These are phyloP conservation scores for Metroxylon sagu DNA, from an alignment of 176 grass and related monocot genomes.

Conservation along the genomic window DNA sequence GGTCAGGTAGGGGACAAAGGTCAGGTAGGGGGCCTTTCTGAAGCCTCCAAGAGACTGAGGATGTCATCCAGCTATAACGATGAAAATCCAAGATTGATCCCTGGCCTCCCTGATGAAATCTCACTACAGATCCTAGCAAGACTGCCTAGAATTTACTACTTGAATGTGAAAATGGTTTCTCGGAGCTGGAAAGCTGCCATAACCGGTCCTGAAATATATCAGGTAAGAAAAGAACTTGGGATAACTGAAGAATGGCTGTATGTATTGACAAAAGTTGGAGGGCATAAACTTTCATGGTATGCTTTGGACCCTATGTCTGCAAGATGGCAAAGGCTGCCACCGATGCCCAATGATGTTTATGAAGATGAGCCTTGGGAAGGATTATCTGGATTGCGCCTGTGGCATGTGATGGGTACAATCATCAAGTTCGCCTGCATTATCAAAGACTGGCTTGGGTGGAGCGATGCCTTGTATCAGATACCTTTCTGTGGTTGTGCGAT, in stretches of 20 bases:
- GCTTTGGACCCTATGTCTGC: slow-evolving; percentile 49
- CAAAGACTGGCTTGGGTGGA: slow-evolving; percentile 46
- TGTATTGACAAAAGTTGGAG: slow-evolving; percentile 27
- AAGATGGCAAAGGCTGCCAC: slow-evolving; percentile 57
- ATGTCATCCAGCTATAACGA: slow-evolving; percentile 6
- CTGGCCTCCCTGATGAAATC: slow-evolving; percentile 58
- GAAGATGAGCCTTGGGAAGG: slow-evolving; percentile 26
- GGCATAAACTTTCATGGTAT: slow-evolving; percentile 43
- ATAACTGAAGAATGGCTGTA: slow-evolving; percentile 63
- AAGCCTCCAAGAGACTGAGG: slow-evolving; percentile 45
- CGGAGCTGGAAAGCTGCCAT: slow-evolving; percentile 50
- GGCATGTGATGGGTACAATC: slow-evolving; percentile 60
- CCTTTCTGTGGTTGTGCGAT: slow-evolving; percentile 39
- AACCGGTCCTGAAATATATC: slow-evolving; percentile 27
- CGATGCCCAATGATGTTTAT: slow-evolving; percentile 37
- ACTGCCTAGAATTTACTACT: slow-evolving; percentile 32
- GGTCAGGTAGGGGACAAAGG: slow-evolving; percentile 25
- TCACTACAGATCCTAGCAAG: slow-evolving; percentile 65
- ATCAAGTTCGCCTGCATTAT: slow-evolving; percentile 43
- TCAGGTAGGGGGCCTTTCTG: no score
- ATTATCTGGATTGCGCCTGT: slow-evolving; percentile 28
- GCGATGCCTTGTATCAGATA: slow-evolving; percentile 24
- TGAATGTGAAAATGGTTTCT: slow-evolving; percentile 48
- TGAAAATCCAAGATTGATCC: slow-evolving; percentile 33
- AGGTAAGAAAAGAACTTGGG: slow-evolving; percentile 40